These are phyloP conservation scores for Euphorbia pulcherrima DNA, from an alignment of 345 rosid species.

Conservation along the genomic window DNA sequence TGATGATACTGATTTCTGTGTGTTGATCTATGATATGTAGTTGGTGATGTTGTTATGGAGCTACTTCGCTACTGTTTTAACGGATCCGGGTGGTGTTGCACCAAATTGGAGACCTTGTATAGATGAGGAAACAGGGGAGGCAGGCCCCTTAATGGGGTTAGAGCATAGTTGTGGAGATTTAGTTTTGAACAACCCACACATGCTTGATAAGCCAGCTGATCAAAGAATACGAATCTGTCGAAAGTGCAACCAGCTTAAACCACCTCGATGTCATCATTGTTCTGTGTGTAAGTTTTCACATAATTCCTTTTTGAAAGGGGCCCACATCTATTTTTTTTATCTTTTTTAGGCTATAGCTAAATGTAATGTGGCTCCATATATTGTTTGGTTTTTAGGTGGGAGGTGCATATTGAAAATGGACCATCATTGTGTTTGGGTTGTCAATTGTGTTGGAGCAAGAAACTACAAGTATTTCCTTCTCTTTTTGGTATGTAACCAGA, in stretches of 20 bases:
- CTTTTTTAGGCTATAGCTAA: conserved; percentile 16
- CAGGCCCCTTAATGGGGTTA: conserved; percentile 31
- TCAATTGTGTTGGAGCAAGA: conserved; percentile 32
- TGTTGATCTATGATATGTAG: conserved; percentile 34
- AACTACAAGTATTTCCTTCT: conserved; percentile 36
- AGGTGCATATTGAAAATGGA: conserved; percentile 37
- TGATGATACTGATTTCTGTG: conserved; percentile 4
- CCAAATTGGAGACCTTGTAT: conserved; percentile 52
- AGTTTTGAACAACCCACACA: conserved; percentile 20
- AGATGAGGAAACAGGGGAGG: conserved; percentile 58
- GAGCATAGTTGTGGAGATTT: conserved; percentile 15
- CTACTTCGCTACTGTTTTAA: conserved; percentile 61
- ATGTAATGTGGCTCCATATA: conserved; percentile 22
- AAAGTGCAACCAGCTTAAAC: conserved; percentile 65
- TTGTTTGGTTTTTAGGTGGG: conserved; percentile 26
- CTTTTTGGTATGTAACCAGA: conserved; percentile 20
- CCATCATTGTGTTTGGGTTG: conserved; percentile 37
- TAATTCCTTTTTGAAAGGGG: background rate
- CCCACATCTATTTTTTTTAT: background rate
- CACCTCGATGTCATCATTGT: conserved; percentile 78
- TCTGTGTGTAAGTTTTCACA: conserved; percentile 61
- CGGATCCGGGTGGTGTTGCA: conserved; percentile 85
- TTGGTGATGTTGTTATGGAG: conserved; percentile 73
- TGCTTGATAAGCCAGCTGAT: conserved; percentile 30
- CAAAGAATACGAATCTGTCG: conserved; percentile 51